These are phyloP conservation scores for Corynespora cassiicola DNA, from an alignment of 2,329 filamentous ascomycete genomes.

Conservation along the genomic window DNA sequence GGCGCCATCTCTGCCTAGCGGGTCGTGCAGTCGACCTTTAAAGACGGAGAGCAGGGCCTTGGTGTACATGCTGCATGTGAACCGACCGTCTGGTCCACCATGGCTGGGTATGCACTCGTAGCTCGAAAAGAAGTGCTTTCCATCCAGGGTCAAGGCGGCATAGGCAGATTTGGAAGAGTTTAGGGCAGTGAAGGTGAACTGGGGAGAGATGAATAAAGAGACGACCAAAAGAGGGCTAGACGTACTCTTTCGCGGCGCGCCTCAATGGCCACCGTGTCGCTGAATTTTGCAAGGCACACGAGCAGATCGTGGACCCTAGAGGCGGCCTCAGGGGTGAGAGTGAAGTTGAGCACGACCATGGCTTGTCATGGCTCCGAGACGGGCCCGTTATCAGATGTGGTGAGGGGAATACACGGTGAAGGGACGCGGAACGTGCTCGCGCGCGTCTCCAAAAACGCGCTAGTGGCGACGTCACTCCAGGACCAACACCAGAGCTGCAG, in stretches of 20 bases:
- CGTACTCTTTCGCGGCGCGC: slow-evolving; percentile 70
- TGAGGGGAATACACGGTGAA: too few species aligned
- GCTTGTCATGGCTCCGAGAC: slow-evolving; percentile 14
- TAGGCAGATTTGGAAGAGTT: slow-evolving; percentile 85
- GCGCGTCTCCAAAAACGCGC: slow-evolving; percentile 7
- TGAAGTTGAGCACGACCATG: slow-evolving; percentile 69
- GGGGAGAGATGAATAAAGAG: slow-evolving; percentile 22
- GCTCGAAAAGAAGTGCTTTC: slow-evolving; percentile 72
- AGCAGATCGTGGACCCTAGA: slow-evolving; percentile 74
- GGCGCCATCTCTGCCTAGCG: slow-evolving; percentile 70
- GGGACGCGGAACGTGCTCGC: slow-evolving; percentile 9
- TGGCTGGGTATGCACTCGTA: slow-evolving; percentile 66
- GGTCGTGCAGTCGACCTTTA: slow-evolving; percentile 69
- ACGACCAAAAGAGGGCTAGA: slow-evolving; percentile 17
- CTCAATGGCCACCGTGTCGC: slow-evolving; percentile 78
- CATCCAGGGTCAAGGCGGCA: slow-evolving; percentile 72
- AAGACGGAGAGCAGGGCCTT: slow-evolving; percentile 75
- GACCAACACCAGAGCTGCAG: too few species aligned
- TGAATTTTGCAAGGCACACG: slow-evolving; percentile 78
- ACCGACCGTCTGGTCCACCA: slow-evolving; percentile 55
- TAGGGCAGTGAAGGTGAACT: slow-evolving; percentile 75
- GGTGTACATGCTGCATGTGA: slow-evolving; percentile 78
- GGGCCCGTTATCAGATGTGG: too few species aligned
- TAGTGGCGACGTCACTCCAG: slow-evolving; percentile 2
- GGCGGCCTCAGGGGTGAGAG: slow-evolving; percentile 75